Base-by-base conservation (phyloP, 1,284 basidiomycete genomes). In the Tetrapyrgos nigripes region DNA sequence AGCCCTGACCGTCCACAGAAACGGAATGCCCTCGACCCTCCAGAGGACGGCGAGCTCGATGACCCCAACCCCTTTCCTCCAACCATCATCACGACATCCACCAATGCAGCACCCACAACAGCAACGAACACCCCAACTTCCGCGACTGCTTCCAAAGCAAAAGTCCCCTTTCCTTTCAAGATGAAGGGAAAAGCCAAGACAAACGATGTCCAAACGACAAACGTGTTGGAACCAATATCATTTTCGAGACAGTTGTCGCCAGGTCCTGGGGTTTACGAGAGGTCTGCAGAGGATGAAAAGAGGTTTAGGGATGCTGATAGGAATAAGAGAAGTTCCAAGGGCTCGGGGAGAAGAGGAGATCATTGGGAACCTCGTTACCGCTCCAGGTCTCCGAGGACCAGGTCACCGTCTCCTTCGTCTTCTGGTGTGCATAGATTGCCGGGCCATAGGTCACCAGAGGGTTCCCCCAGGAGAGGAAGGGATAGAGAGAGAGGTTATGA, bases 21-120 rank as follows among this genome's bases (percentile, higher is more conserved):
- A 68, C 79, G 88, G 43, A 77, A 71, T 21, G 78, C 79, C 8
- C 82, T 85, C 2, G 89, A 88, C 5, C 87, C 89, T 1, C 90
- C 89, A 52, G 90, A 92, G 71, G 91, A 92, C 68, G 90, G 90
- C 51, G 91, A 92, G 67, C 74, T 92, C 53, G 89, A 91, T 67
- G 80, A 83, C 66, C 60, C 60, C 37, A 40, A 60, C 62, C 51
- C 68, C 65, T 56, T 62, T 51, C 51, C 63, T 64, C 63, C 50
- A 35, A 59, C 68, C 9, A 48, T 24, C n/a, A 27, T 14, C 11
- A 43, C 21, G 31, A 17, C 27, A 24, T 44, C 58, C 27, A 57
- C n/a, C 28, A 66, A 67, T 46, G 47, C 59, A 37, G 61, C 66
- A 17, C 58, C 68, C 31, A 57, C 67, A 43, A 68, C 68, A 31